A percentile compares a stretch with the other conserved stretches of the same genome.
These are phyloP conservation scores for Coprinopsis marcescibilis DNA, from an alignment of 768 basidiomycete species.

Conservation along the genomic window DNA sequence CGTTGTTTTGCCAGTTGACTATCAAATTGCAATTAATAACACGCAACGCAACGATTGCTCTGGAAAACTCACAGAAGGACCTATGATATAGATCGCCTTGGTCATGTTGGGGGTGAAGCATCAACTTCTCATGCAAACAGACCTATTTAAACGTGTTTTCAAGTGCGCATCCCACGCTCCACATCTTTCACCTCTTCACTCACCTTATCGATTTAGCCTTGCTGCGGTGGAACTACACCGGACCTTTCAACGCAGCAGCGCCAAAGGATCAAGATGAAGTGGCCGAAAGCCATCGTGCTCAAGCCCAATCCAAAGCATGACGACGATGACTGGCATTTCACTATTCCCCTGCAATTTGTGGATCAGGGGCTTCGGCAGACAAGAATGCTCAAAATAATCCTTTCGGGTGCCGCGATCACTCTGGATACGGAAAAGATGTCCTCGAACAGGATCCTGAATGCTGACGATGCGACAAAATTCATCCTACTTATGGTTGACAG, in stretches of 20 bases:
- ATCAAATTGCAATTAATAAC: not conserved
- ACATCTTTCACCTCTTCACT: not conserved
- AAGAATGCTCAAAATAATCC: conserved; percentile 7
- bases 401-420: conserved; percentile 2
- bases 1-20: conserved; percentile 69
- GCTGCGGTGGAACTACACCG: conserved; percentile 3
- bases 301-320: conserved; percentile 36
- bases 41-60: not conserved
- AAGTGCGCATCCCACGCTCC: conserved; percentile 9
- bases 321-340: conserved; percentile 52
- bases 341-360: conserved; percentile 26
- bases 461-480: conserved; percentile 53
- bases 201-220: conserved; percentile 12
- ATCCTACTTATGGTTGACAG: conserved; percentile 47
- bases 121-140: conserved; percentile 19
- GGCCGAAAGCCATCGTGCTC: conserved; percentile 19
- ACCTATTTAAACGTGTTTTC: not conserved
- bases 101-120: conserved; percentile 26
- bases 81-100: conserved; percentile 40
- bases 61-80: conserved; percentile 39
- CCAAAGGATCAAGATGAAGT: conserved; percentile 7
- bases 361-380: not conserved
- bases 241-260: not conserved
- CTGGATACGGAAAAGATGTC: conserved; percentile 27
- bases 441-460: conserved; percentile 54